These are phyloP conservation scores for Xylaria multiplex DNA, from an alignment of 2,329 filamentous ascomycete species.

Conservation along the genomic window DNA sequence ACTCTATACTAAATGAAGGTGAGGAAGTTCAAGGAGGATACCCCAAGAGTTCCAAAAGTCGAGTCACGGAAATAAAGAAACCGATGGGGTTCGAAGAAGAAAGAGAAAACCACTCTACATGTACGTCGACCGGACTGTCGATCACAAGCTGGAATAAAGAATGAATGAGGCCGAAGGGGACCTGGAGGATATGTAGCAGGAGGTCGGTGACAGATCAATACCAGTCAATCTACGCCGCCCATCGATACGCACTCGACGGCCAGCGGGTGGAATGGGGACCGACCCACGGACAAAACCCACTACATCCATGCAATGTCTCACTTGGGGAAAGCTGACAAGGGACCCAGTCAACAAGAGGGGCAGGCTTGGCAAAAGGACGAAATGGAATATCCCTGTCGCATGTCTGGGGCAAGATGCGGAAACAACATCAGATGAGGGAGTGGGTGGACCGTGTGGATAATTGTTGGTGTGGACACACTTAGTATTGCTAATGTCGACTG, in stretches of 20 bases:
- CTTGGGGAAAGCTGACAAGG: conserved; percentile 59
- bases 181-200: conserved; percentile 50
- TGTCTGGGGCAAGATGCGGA: conserved; percentile 56
- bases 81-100: conserved; percentile 50
- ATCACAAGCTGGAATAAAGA: conserved; percentile 49
- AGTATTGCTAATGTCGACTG: conserved; percentile 37
- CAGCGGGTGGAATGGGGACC: conserved; percentile 51
- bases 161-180: conserved; percentile 50
- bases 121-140: conserved; percentile 49
- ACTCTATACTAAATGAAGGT: conserved; percentile 50
- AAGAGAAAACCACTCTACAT: conserved; percentile 48
- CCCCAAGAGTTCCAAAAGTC: conserved; percentile 47
- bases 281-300: conserved; percentile 46
- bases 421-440: conserved; percentile 56
- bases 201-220: conserved; percentile 52
- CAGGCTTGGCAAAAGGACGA: conserved; percentile 40
- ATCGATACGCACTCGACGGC: conserved; percentile 52
- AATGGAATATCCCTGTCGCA: conserved; percentile 49
- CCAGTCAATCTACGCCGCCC: conserved; percentile 53
- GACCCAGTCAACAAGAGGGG: conserved; percentile 48
- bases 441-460: conserved; percentile 41
- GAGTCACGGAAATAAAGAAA: conserved; percentile 51
- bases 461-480: conserved; percentile 26
- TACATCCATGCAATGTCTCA: conserved; percentile 58
- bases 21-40: conserved; percentile 47